Base-by-base conservation (phyloP, 2,329 filamentous ascomycete genomes). In the Aplosporella prunicola region DNA sequence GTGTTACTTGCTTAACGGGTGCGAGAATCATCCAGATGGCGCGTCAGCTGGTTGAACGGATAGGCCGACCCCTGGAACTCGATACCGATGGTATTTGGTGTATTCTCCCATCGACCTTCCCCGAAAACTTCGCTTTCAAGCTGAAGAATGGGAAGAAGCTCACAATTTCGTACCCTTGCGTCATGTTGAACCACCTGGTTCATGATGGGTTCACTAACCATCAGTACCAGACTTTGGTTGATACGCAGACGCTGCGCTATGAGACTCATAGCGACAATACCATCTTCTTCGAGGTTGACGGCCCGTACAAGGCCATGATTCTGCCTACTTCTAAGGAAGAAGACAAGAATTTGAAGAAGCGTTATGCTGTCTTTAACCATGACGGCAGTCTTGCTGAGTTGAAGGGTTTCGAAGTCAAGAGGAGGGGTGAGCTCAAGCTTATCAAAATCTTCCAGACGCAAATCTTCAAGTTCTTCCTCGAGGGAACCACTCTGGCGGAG, bases 1-100 rank as follows among this genome's bases (percentile, higher is more conserved):
- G 91, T 50, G 91, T 98, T 4, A 98, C 91, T 27, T 98, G 91
- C 64, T 67, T 98, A 58, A 98, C 91, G 2, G 91, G 91, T 44
- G 91, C 91, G 20, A 84, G 80, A 27, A 98, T 98, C 56, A 98
- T 98, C 57, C 91, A 98, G 55, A 78, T 98, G 73, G 93, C 91
- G 13, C 78, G 89, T 53, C 81, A 91, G 50, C 73, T 98, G 2
- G 89, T 98, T 4, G 91, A 98, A 56, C 76, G 91, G 6, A 83
- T 98, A 24, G 91, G 91, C 16, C 76, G 91, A 40, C 91, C 91
- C 0, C 69, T 98, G 35, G 91, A 98, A 58, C 70, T 98, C 32
- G 91, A 98, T 59, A 98, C 91, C 3, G 91, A 98, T 56, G 91
- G 93, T 74, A 98, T 98, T 52, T 98, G 91, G 93, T 98, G 91